phyloP scores from a whole-genome alignment of 306 rosid genomes.

The Ormosia semicastrata region DNA sequence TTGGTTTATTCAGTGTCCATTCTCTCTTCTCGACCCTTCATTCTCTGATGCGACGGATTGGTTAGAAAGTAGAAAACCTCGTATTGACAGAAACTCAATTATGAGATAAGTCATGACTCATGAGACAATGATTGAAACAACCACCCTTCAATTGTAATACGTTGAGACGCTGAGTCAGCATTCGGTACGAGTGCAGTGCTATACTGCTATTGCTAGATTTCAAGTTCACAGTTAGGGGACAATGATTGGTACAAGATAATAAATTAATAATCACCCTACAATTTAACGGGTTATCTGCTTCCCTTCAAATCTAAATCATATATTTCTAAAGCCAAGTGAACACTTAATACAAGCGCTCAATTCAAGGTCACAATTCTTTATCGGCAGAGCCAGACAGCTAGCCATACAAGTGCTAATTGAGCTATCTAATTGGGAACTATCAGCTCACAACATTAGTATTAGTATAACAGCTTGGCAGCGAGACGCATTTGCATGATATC shows the following conservation, averaged over 20 bases:
- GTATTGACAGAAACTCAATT: background rate
- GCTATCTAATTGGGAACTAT: background rate
- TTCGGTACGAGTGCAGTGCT: no score
- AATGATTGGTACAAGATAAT: background rate
- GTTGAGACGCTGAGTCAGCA: background rate
- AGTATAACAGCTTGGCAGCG: background rate
- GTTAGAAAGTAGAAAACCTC: background rate
- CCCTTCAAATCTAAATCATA: background rate
- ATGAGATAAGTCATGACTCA: background rate
- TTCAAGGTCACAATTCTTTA: slow-evolving; percentile 13
- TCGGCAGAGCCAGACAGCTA: background rate
- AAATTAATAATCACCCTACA: background rate
- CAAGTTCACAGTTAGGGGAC: background rate
- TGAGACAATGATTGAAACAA: slow-evolving; percentile 13
- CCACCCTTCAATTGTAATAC: background rate
- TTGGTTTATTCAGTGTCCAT: background rate
- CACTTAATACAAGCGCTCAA: background rate
- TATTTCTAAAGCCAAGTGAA: background rate
- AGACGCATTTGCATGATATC: background rate
- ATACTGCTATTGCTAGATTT: no score
- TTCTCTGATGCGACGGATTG: background rate
- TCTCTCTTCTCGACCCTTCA: slow-evolving; percentile 4
- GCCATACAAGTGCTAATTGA: background rate
- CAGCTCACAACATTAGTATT: background rate
- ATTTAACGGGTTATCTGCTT: background rate